Conservation (phyloP, 2,329 filamentous ascomycete genomes). For the Calonectria henricotiae region DNA sequence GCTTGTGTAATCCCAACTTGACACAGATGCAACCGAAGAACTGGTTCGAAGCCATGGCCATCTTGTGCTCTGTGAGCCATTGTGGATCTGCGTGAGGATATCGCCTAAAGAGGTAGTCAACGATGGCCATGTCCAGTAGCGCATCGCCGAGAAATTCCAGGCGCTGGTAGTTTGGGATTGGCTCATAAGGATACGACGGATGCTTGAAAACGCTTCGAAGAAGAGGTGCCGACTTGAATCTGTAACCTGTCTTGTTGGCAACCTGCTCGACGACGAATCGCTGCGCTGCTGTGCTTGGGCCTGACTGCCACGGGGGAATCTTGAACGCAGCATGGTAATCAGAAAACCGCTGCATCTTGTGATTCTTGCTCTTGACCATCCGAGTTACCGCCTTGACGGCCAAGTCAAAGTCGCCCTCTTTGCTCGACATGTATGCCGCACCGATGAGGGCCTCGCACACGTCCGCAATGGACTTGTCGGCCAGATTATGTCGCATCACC, state of each 20-base stretch:
- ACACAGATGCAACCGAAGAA: slow-evolving; percentile 90
- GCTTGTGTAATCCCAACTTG: slow-evolving; percentile 82
- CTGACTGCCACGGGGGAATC: slow-evolving; percentile 80
- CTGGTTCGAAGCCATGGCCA: slow-evolving; percentile 98
- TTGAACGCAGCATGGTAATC: slow-evolving; percentile 83
- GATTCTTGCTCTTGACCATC: slow-evolving; percentile 80
- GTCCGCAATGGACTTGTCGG: slow-evolving; percentile 93
- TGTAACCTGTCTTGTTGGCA: slow-evolving; percentile 70
- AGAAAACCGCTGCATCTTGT: slow-evolving; percentile 78
- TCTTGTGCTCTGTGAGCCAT: slow-evolving; percentile 98
- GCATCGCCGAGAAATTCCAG: slow-evolving; percentile 95
- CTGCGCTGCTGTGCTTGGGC: slow-evolving; percentile 76
- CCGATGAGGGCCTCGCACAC: slow-evolving; percentile 96
- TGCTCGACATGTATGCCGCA: slow-evolving; percentile 77
- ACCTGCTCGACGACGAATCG: slow-evolving; percentile 78
- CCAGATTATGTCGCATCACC: slow-evolving; percentile 75
- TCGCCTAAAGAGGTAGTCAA: slow-evolving; percentile 85
- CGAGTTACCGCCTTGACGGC: slow-evolving; percentile 77
- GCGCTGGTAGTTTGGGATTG: slow-evolving; percentile 88
- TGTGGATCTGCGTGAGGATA: slow-evolving; percentile 90
- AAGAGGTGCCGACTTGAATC: slow-evolving; percentile 83
- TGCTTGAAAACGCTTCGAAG: slow-evolving; percentile 91
- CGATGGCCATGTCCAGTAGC: slow-evolving; percentile 87
- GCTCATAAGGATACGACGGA: slow-evolving; percentile 87
- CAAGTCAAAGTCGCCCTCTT: slow-evolving; percentile 67